A percentile compares a stretch with the other conserved stretches of the same genome.
Conservation (phyloP, 768 basidiomycete genomes). For the Hygrophorus pudorinus region DNA sequence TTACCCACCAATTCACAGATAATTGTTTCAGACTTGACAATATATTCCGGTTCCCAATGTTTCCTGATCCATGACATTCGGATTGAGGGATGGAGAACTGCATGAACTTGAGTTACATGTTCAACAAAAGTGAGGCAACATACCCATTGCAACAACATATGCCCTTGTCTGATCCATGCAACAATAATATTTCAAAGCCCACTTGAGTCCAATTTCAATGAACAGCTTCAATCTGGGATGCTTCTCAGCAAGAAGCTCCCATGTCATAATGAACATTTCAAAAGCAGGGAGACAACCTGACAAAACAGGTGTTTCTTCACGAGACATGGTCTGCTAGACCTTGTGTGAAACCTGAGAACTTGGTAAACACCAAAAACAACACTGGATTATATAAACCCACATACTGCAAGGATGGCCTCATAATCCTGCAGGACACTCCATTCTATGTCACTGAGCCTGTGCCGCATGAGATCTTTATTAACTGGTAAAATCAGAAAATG, state of each 20-base stretch:
- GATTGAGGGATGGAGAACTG: conserved; percentile 13
- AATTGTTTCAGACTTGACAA: conserved; percentile 6
- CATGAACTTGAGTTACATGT: neutral
- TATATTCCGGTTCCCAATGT: conserved; percentile 11
- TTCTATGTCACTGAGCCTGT: too few relatives aligned
- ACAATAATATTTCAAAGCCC: conserved; percentile 9
- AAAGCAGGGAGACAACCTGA: too few relatives aligned
- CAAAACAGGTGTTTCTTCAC: too few relatives aligned
- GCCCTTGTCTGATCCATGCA: too few relatives aligned
- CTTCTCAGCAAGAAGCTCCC: conserved; percentile 6
- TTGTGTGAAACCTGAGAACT: too few relatives aligned
- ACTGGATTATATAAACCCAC: too few relatives aligned
- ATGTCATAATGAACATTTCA: conserved; percentile 11
- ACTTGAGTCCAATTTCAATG: conserved; percentile 6
- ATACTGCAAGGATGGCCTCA: too few relatives aligned
- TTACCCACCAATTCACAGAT: conserved; percentile 8
- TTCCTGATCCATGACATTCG: conserved; percentile 10
- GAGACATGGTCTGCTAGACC: too few relatives aligned
- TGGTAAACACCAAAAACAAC: too few relatives aligned
- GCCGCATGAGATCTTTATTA: too few relatives aligned
- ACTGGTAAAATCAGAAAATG: too few relatives aligned
- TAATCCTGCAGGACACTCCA: too few relatives aligned
- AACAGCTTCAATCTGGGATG: neutral
- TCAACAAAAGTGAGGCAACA: neutral
- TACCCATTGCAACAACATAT: conserved; percentile 9